Evolutionary conservation across 495 filamentous ascomycete genomes (phyloP).

Genomic region (Lophium mytilinum): DNA sequence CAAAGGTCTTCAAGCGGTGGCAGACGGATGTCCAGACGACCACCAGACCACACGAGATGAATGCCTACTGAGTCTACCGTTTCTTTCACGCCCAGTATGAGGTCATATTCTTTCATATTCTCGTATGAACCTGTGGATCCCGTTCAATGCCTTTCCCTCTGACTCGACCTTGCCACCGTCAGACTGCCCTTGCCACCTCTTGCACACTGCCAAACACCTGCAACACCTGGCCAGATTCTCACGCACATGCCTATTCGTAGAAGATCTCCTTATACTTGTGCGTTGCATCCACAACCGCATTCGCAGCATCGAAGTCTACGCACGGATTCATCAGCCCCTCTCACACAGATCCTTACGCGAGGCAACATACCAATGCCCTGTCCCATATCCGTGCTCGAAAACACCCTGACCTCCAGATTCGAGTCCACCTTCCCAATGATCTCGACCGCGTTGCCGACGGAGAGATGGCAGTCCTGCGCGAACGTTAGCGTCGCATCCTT

Average conservation of each 20-base stretch:
- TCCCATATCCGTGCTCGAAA: slow-evolving; percentile 74
- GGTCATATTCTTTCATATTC: too few relatives aligned
- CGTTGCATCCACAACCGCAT: slow-evolving; percentile 79
- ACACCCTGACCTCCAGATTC: slow-evolving; percentile 67
- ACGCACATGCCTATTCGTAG: slow-evolving; percentile 39
- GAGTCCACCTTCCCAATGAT: slow-evolving; percentile 84
- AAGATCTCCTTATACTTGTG: slow-evolving; percentile 77
- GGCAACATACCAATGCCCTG: slow-evolving; percentile 50
- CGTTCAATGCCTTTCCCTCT: too few relatives aligned
- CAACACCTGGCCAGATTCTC: too few relatives aligned
- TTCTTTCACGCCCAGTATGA: too few relatives aligned
- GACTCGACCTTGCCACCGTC: background rate
- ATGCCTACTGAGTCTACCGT: too few relatives aligned
- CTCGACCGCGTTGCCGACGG: slow-evolving; percentile 72
- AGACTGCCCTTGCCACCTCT: too few relatives aligned
- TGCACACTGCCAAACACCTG: too few relatives aligned
- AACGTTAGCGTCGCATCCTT: background rate
- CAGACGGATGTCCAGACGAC: too few relatives aligned
- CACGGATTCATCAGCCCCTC: background rate
- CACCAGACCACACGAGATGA: too few relatives aligned
- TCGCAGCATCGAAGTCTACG: slow-evolving; percentile 71
- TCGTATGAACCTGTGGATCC: too few relatives aligned
- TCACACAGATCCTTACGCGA: background rate
- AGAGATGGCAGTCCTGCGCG: slow-evolving; percentile 64
- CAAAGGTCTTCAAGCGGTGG: background rate